Percentiles rank a stretch among this genome's conserved stretches.
Conservation (phyloP, 148 eudicot species). For the Fagopyrum homotropicum region DNA sequence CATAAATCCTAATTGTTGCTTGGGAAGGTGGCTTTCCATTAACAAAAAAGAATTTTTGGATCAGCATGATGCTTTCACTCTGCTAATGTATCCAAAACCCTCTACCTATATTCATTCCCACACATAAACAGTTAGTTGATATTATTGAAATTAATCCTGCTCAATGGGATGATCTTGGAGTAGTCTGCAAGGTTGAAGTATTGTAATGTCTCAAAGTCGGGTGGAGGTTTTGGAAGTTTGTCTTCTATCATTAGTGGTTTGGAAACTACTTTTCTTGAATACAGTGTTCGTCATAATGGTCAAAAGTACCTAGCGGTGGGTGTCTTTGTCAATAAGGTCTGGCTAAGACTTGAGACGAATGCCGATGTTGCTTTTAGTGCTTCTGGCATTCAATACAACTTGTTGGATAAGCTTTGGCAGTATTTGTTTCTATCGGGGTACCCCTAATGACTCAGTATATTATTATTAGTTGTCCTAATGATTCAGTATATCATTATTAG, state of each 20-base stretch:
- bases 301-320: not conserved
- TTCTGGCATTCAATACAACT: not conserved
- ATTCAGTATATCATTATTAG: not conserved
- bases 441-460: not conserved
- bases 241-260: not conserved
- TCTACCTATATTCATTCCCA: too few relatives aligned
- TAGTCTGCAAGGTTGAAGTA: too few relatives aligned
- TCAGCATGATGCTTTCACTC: too few relatives aligned
- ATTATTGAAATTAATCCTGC: too few relatives aligned
- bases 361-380: not conserved
- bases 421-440: not conserved
- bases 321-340: not conserved
- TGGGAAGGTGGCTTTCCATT: too few relatives aligned
- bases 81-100: too few relatives aligned
- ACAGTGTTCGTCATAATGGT: not conserved
- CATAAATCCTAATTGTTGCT: constrained; percentile 7
- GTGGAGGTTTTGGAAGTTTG: too few relatives aligned
- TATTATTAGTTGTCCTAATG: too few relatives aligned
- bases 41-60: too few relatives aligned
- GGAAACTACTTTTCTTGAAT: not conserved
- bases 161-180: too few relatives aligned
- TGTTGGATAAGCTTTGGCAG: not conserved
- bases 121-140: too few relatives aligned
- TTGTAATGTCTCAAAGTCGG: too few relatives aligned
- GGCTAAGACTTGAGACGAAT: not conserved